Base-by-base conservation (phyloP, 2,329 filamentous ascomycete species). In the Plectosphaerella cucumerina region DNA sequence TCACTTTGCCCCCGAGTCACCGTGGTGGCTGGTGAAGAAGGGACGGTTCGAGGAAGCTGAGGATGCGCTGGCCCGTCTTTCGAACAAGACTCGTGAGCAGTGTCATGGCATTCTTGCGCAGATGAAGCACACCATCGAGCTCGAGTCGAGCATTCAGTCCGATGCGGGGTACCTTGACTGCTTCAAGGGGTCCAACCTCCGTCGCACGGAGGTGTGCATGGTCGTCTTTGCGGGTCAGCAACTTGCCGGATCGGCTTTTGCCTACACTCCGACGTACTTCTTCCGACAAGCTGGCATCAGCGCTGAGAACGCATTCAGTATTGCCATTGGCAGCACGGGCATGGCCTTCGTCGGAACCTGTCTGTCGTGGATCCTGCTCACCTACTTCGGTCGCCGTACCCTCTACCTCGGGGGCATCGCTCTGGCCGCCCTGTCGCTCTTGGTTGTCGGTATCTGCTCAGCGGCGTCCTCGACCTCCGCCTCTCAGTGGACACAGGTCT, bases 111-210 rank as follows among this genome's bases (percentile, higher is more conserved):
- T 56, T 0, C 47, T 63, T 5, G 61, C 62, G 5, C 60, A 63
- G 56, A 62, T 64, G 50, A 48, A 59, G 17, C 59, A 64, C 42
- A 64, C 62, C 3, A 71, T 73, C 49, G 67, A 68, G 58, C 59
- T 73, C 14, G 74, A 78, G 57, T 62, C 67, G 33, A 60, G 65
- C n/a, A 60, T 68, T 34, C 66, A 67, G 1, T 58, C 58, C 2
- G 74, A 73, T 3, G 69, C 69, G 1, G 67, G 62, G 0, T 80
- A 80, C 56, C 46, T 59, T 22, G 73, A 78, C 60, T 77, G 74
- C 56, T 78, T 80, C 61, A 68, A 67, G 31, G 70, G 70, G 12
- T 58, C 62, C 6, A 71, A 80, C 51, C 60, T 73, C 5, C 66
- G 73, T 1, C 65, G 74, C 21, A 75, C 72, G 1, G 71, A 75